Percentiles rank a stretch among this genome's conserved stretches.
Evolutionary conservation across 495 filamentous ascomycete genomes (phyloP).

Genomic region (Aspergillus taichungensis): DNA sequence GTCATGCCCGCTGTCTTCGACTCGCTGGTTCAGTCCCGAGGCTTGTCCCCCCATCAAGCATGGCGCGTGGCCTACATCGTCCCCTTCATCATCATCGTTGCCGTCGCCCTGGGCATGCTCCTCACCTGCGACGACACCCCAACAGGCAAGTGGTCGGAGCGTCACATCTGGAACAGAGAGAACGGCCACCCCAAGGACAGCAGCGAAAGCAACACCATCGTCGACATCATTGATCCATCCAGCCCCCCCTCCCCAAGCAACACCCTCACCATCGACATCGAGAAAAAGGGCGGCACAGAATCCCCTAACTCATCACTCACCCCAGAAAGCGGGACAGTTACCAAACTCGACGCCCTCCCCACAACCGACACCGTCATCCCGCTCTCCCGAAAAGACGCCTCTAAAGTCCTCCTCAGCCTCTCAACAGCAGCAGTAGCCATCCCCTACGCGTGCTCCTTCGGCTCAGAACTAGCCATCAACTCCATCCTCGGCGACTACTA

Average conservation of each 20-base stretch:
- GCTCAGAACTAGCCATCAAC: conserved; percentile 80
- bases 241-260: conserved; percentile 26
- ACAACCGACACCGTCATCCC: conserved; percentile 48
- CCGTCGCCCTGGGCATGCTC: conserved; percentile 58
- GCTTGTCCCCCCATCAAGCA: conserved; percentile 55
- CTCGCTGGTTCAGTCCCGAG: conserved; percentile 53
- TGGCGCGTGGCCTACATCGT: conserved; percentile 84
- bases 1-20: conserved; percentile 91
- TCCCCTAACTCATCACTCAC: conserved; percentile 22
- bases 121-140: conserved; percentile 77
- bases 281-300: conserved; percentile 31
- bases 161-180: conserved; percentile 40
- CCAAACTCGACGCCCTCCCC: conserved; percentile 47
- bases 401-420: conserved; percentile 50
- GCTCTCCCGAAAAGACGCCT: conserved; percentile 52
- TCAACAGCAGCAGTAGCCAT: conserved; percentile 59
- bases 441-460: conserved; percentile 82
- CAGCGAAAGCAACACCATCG: conserved; percentile 47
- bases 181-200: conserved; percentile 9
- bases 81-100: conserved; percentile 67
- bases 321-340: conserved; percentile 43
- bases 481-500: conserved; percentile 75
- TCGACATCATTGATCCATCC: conserved; percentile 38
- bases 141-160: conserved; percentile 72
- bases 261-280: conserved; percentile 34